Conservation (phyloP, 257 asterid species). For the Solanum rostratum region DNA sequence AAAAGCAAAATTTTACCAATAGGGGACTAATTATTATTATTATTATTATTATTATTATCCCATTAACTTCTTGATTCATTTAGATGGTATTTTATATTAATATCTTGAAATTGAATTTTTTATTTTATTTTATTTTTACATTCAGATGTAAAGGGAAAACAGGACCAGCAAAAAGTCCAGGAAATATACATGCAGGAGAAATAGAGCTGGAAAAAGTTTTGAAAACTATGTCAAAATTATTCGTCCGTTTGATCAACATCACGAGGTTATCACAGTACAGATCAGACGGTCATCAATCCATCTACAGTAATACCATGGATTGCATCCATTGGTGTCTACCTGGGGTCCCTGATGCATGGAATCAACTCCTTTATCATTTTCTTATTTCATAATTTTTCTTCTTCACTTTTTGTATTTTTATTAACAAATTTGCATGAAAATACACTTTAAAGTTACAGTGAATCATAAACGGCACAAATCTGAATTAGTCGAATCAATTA, state of each 20-base stretch:
- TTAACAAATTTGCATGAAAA: background rate
- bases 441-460: background rate
- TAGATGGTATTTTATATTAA: background rate
- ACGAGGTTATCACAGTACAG: constrained; percentile 16
- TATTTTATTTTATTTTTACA: background rate
- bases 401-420: background rate
- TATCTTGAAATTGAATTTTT: background rate
- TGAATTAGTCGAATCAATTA: background rate
- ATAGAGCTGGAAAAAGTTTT: constrained; percentile 6
- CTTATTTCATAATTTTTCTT: background rate
- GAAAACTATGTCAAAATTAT: constrained; percentile 4
- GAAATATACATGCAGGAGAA: constrained; percentile 1
- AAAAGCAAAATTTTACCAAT: background rate
- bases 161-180: background rate
- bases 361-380: constrained; percentile 7
- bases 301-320: constrained; percentile 5
- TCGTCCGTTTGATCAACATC: constrained; percentile 10
- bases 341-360: constrained; percentile 26
- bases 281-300: constrained; percentile 19
- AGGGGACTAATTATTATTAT: background rate
- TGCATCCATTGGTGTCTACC: constrained; percentile 28
- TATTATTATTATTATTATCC: background rate
- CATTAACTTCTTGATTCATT: background rate
- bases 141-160: constrained; percentile 1
- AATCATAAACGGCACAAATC: background rate